Base-by-base conservation (phyloP, 2,329 filamentous ascomycete genomes). In the Alternaria triticimaculans region DNA sequence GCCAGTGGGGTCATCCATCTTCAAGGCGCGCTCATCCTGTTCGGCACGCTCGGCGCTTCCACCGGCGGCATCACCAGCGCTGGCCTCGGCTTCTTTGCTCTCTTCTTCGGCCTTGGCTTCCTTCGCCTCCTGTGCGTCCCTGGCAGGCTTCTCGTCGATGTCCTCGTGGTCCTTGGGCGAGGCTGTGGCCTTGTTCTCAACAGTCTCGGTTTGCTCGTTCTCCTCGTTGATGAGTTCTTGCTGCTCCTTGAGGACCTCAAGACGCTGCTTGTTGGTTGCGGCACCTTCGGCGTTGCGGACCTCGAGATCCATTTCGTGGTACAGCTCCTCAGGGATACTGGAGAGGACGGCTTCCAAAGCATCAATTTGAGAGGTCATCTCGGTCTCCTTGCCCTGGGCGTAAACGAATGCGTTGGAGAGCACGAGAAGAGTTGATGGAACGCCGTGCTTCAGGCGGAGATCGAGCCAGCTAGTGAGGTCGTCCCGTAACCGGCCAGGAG, bases 231-330 rank as follows among this genome's bases (percentile, higher is more conserved):
- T 99, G 67, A 99, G 89, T 80, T 97, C 96, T 81, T 99, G 92
- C 84, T 99, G 96, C 84, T 99, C 96, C 87, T 94, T 96, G 78
- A 99, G 87, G 15, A 99, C 96, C 84, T 99, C 96, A 45, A 99
- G 91, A 80, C 96, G 92, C 86, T 98, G 96, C 87, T 96, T 97
- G 88, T 99, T 99, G 70, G 96, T 99, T 23, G 96, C 96, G 11
- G 94, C 95, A 65, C 96, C 96, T 83, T 99, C 96, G 53, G 95
- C 94, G 65, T 91, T 97, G 86, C 97, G 93, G 10, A 99, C 94
- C 84, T 99, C 96, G 30, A 99, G 91, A 82, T 98, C 96, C 68
- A 99, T 97, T 85, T 99, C 96, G 86, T 99, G 96, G 92, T 96
- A 99, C 44, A 99, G 87, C 81, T 99, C 96, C 82, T 99, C 96